Evolutionary conservation across 306 rosid species (phyloP), one percentile per base, ranked within the genome.

Genomic region (Lupinus albus): DNA sequence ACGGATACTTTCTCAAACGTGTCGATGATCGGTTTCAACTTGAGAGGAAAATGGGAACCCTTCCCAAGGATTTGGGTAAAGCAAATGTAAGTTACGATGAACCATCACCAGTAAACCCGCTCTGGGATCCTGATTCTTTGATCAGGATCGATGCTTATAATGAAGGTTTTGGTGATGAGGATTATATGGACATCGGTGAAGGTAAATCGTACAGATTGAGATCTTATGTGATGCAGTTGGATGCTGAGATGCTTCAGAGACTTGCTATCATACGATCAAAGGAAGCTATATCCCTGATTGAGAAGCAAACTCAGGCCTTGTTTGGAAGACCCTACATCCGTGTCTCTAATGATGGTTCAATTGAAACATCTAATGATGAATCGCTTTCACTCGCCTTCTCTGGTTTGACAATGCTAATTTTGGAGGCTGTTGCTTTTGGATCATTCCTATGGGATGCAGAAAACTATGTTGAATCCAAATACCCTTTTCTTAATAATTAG

Each of bases 21-120:
- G 96, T 93, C 32, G 98, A 93, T 78, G 86, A 93, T 35, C 84
- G 98, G 67, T 93, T 76, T 76, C 98, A 93, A 73, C 98, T 93
- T 2, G 97, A 93, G 73, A 85, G 90, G 74, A 73, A 82, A 47
- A 78, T 85, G 92, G 87, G 88, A 59, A 93, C 88, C 52, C 91
- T 88, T 74, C 94, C 99, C 8, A 66, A 80, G 73, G 91, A 84
- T 32, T 76, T 83, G 8, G 84, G 84, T 11, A 79, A 70, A 76
- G 75, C 67, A 61, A 80, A 70, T 18, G 57, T 61, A 68, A 80
- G 71, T 18, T 73, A 58, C 28, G 82, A 76, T 1, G 90, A 84
- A 53, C 87, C 85, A 6, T 46, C 83, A 7, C 92, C 96, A 6
- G 44, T 78, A 46, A 83, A 82, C 78, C 84, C 67, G 81, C 80